phyloP scores from a whole-genome alignment of 768 basidiomycete species.

The Leccinum truebloodii region DNA sequence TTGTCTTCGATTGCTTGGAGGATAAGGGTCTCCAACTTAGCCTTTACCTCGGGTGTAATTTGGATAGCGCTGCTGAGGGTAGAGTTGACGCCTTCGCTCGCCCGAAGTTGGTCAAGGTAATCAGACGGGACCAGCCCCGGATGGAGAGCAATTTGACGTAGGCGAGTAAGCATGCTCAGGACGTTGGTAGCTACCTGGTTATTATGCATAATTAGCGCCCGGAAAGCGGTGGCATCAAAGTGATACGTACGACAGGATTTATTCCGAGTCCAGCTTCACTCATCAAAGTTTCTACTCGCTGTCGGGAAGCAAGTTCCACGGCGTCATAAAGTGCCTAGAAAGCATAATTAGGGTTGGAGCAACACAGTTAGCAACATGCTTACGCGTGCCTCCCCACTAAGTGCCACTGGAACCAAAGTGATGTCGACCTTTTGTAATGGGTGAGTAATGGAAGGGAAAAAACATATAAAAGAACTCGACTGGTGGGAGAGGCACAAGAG shows the following conservation, averaged over 20 bases:
- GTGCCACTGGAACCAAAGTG: constrained; percentile 68
- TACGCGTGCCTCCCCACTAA: constrained; percentile 67
- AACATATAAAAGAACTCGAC: constrained; percentile 32
- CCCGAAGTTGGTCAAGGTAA: constrained; percentile 65
- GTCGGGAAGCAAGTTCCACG: constrained; percentile 61
- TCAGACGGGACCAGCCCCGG: constrained; percentile 70
- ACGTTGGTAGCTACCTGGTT: constrained; percentile 66
- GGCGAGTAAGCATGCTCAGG: constrained; percentile 80
- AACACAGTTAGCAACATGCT: constrained; percentile 14
- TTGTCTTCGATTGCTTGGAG: constrained; percentile 73
- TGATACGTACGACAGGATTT: constrained; percentile 40
- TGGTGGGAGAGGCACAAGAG: constrained; percentile 74
- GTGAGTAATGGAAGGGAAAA: constrained; percentile 5
- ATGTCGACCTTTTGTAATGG: constrained; percentile 61
- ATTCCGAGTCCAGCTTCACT: constrained; percentile 35
- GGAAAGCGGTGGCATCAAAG: neutral
- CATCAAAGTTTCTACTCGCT: constrained; percentile 61
- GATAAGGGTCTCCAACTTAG: constrained; percentile 57
- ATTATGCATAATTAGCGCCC: constrained; percentile 5
- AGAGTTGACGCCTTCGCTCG: constrained; percentile 28
- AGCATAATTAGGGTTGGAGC: constrained; percentile 3
- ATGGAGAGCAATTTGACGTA: constrained; percentile 82
- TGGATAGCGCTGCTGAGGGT: constrained; percentile 28
- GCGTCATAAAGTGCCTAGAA: constrained; percentile 65
- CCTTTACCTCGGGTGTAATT: constrained; percentile 55